phyloP scores from a whole-genome alignment of 2,329 filamentous ascomycete species.

The Macrophomina tecta region DNA sequence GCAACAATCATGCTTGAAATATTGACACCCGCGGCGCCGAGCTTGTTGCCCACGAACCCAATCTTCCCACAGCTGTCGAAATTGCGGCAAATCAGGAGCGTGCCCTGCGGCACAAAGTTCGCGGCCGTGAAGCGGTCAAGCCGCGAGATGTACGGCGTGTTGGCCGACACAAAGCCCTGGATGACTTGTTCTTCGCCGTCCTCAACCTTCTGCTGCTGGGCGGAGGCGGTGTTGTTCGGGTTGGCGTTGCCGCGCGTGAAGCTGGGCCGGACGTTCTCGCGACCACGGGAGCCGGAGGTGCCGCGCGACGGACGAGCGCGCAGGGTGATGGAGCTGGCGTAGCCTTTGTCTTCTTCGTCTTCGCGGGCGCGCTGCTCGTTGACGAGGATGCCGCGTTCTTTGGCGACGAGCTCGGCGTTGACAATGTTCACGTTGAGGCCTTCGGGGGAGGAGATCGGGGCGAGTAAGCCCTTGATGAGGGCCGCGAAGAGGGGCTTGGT shows the following conservation, averaged over 20 bases:
- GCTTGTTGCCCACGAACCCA: conserved; percentile 73
- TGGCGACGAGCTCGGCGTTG: conserved; percentile 76
- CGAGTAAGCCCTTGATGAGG: conserved; percentile 76
- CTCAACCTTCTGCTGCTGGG: background rate
- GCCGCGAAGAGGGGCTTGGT: conserved; percentile 81
- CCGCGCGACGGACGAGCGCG: conserved; percentile 57
- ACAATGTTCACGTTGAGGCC: conserved; percentile 80
- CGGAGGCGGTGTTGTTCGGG: background rate
- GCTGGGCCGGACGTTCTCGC: conserved; percentile 3
- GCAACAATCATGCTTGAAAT: conserved; percentile 81
- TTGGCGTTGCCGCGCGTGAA: conserved; percentile 33
- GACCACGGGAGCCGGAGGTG: conserved; percentile 26
- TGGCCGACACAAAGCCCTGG: conserved; percentile 70
- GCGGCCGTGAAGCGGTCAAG: conserved; percentile 73
- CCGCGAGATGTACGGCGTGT: conserved; percentile 71
- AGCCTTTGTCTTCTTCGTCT: conserved; percentile 64
- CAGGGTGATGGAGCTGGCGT: conserved; percentile 74
- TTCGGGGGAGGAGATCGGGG: conserved; percentile 67
- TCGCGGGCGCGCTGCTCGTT: conserved; percentile 74
- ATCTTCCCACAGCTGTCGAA: conserved; percentile 85
- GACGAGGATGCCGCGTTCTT: conserved; percentile 77
- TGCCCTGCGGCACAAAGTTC: conserved; percentile 75
- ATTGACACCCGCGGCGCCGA: conserved; percentile 75
- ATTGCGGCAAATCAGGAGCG: conserved; percentile 78
- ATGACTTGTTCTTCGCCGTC: conserved; percentile 56